A percentile compares a stretch with the other conserved stretches of the same genome.
phyloP scores from a whole-genome alignment of 768 basidiomycete species.

The Cystofilobasidium bisporidii region DNA sequence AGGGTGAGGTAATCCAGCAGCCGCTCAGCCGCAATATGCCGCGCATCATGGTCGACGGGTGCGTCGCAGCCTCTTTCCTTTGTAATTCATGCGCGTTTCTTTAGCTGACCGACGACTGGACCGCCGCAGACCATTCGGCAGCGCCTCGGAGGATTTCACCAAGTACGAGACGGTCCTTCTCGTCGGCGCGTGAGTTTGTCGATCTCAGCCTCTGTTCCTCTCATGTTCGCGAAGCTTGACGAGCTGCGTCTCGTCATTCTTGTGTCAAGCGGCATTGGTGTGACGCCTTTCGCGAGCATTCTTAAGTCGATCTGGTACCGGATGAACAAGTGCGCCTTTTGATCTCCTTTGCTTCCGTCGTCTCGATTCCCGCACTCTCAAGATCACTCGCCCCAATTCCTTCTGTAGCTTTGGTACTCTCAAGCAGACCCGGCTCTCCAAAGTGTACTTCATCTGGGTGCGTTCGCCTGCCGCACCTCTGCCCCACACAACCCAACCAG shows the following conservation, averaged over 20 bases:
- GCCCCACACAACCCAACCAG: background rate
- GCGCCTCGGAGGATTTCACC: constrained; percentile 80
- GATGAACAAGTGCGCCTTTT: constrained; percentile 14
- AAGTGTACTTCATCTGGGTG: constrained; percentile 76
- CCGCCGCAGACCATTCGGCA: constrained; percentile 68
- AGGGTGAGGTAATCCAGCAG: constrained; percentile 49
- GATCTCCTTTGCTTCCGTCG: no score
- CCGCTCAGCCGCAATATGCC: constrained; percentile 67
- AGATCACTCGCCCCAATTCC: no score
- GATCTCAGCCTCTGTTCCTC: no score
- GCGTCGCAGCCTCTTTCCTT: constrained; percentile 9
- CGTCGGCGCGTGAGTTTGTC: constrained; percentile 23
- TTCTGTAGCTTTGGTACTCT: constrained; percentile 48
- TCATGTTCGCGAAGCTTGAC: no score
- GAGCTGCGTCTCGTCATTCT: no score
- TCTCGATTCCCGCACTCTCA: no score
- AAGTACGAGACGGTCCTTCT: constrained; percentile 42
- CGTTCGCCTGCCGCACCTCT: background rate
- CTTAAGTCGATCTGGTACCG: constrained; percentile 47
- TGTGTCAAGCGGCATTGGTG: constrained; percentile 77
- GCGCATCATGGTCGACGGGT: constrained; percentile 82
- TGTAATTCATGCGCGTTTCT: background rate
- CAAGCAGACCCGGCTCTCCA: constrained; percentile 71
- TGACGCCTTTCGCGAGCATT: constrained; percentile 82
- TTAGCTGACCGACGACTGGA: background rate